Conservation (phyloP, 2,329 filamentous ascomycete species). For the Fusarium citri region DNA sequence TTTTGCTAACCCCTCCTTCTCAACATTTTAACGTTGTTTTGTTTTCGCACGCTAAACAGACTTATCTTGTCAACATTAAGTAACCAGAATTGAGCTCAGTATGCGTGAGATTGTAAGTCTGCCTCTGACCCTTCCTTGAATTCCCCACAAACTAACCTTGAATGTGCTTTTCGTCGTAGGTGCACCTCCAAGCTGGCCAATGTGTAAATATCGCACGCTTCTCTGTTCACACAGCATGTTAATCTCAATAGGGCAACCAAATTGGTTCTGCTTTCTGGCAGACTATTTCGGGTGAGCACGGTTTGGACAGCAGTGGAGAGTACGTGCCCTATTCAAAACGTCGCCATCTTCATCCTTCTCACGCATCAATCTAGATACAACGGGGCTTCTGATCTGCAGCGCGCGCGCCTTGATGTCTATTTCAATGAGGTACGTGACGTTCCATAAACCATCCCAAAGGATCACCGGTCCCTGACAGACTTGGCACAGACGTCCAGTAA, state of each 20-base stretch:
- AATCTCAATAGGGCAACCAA: slow-evolving; percentile 87
- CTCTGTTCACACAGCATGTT: slow-evolving; percentile 47
- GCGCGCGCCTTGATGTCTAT: slow-evolving; percentile 99
- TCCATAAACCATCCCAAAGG: background rate
- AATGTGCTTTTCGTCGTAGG: background rate
- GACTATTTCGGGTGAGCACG: slow-evolving; percentile 89
- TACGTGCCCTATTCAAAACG: slow-evolving; percentile 51
- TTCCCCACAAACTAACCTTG: slow-evolving; percentile 62
- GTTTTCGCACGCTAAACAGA: background rate
- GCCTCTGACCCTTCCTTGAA: slow-evolving; percentile 25
- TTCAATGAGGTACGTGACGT: slow-evolving; percentile 76
- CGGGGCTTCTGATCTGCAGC: slow-evolving; percentile 96
- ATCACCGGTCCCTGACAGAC: slow-evolving; percentile 52
- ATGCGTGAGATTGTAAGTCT: background rate
- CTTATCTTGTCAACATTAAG: slow-evolving; percentile 2
- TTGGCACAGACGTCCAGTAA: background rate
- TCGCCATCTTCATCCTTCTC: background rate
- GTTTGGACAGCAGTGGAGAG: slow-evolving; percentile 96
- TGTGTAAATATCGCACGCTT: slow-evolving; percentile 73
- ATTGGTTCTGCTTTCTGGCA: slow-evolving; percentile 99
- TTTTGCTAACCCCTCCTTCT: too few relatives aligned
- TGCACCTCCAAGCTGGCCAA: slow-evolving; percentile 83
- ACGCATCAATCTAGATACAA: slow-evolving; percentile 65
- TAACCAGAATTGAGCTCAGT: background rate
- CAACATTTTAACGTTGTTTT: too few relatives aligned